Conservation (phyloP, 306 rosid species). For the Vicia faba region DNA sequence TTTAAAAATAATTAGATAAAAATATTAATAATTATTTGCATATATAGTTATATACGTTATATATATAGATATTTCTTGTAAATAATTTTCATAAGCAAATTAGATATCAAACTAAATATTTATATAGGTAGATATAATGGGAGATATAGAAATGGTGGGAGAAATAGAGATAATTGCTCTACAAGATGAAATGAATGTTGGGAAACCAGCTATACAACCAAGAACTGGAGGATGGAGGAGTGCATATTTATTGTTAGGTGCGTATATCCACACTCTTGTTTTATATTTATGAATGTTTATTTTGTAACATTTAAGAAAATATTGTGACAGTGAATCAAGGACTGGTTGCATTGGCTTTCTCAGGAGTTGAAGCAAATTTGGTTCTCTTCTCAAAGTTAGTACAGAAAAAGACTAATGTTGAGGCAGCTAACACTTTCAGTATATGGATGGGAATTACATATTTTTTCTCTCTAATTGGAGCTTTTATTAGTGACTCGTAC, state of each 20-base stretch:
- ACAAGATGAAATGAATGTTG: neutral
- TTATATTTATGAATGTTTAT: neutral
- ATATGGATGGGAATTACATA: slow-evolving; percentile 70
- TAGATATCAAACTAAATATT: too few relatives aligned
- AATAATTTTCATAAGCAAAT: too few relatives aligned
- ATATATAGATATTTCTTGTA: too few relatives aligned
- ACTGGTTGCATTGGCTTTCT: slow-evolving; percentile 55
- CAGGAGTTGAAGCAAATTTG: slow-evolving; percentile 68
- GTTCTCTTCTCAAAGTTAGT: slow-evolving; percentile 65
- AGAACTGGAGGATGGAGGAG: slow-evolving; percentile 62
- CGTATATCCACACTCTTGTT: neutral
- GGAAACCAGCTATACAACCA: slow-evolving; percentile 43
- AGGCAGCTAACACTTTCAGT: slow-evolving; percentile 64
- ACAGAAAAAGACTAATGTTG: slow-evolving; percentile 58
- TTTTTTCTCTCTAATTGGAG: slow-evolving; percentile 61
- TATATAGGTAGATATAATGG: too few relatives aligned
- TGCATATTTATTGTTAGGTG: slow-evolving; percentile 57
- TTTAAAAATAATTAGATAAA: too few relatives aligned
- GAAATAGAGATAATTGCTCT: too few relatives aligned
- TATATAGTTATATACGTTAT: too few relatives aligned
- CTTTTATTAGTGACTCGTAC: slow-evolving; percentile 69
- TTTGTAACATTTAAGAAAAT: neutral
- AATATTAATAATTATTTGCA: too few relatives aligned
- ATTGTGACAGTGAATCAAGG: slow-evolving; percentile 57
- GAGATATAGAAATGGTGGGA: too few relatives aligned